Base-by-base conservation (phyloP, 768 basidiomycete species). In the Cystobasidium onofrii region DNA sequence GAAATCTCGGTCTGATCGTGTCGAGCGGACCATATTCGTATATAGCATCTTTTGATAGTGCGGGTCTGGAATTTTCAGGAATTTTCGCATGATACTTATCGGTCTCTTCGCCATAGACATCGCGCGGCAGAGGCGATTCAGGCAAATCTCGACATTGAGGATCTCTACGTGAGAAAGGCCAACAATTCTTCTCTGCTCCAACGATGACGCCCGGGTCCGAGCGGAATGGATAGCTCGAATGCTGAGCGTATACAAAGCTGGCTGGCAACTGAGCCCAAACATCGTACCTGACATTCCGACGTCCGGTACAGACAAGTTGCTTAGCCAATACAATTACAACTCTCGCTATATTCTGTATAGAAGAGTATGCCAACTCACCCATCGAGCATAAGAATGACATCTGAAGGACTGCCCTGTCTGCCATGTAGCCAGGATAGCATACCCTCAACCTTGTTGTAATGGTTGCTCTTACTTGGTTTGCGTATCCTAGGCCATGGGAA, bases 131-230 rank as follows among this genome's bases (percentile, higher is more conserved):
- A 29, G 63, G 63, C n/a, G 63, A 64, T 41, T 64, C 63, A 2
- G 63, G 63, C 13, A 64, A 27, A 36, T 25, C 17, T 43, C 7
- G 13, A 25, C 63, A 64, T 64, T 27, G 63, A 41, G 31, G 61
- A 34, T 63, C n/a, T 20, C 17, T 12, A 2, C 4, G 23, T 13
- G 10, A 34, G 27, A 12, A 29, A 18, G 63, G 63, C 31, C 39
- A 64, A 29, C 63, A 64, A 36, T 29, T 27, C 44, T 64, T 64
- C 63, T 64, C 39, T 25, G 63, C 63, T 31, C 63, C 63, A 27
- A 12, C n/a, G 13, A 36, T 41, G 10, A 43, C 39, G 13, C 31
- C 34, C 2, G 63, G 15, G 17, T 17, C 4, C 3, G 31, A 39
- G 15, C n/a, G 46, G 46, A 50, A 50, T 3, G 63, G 63, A 64